Conservation (phyloP, 768 basidiomycete species). For the Amanita fuliginea region DNA sequence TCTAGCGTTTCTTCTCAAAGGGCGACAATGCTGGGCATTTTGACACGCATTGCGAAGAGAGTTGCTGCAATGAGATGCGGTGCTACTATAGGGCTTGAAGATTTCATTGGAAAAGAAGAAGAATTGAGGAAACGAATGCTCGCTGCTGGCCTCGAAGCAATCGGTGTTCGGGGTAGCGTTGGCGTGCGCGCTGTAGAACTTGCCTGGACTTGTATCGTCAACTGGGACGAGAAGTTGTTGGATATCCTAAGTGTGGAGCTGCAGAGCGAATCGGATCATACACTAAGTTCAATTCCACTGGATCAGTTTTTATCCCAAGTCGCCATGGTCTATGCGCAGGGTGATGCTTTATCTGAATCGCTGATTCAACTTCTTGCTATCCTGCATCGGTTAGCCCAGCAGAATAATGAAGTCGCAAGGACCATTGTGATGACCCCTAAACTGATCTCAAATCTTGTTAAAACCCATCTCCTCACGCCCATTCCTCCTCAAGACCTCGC, state of each 20-base stretch:
- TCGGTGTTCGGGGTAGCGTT: constrained; percentile 54
- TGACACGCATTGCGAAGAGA: constrained; percentile 44
- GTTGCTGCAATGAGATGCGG: constrained; percentile 21
- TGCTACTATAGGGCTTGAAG: constrained; percentile 23
- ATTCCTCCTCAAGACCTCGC: constrained; percentile 30
- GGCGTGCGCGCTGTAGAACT: constrained; percentile 61
- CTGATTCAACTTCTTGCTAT: constrained; percentile 46
- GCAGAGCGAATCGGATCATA: constrained; percentile 15
- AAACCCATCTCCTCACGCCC: constrained; percentile 43
- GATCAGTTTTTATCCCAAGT: constrained; percentile 40
- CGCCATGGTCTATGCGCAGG: constrained; percentile 24
- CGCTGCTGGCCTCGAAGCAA: constrained; percentile 54
- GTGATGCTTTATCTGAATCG: constrained; percentile 35
- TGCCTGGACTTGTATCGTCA: constrained; percentile 62
- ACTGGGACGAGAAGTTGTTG: constrained; percentile 38
- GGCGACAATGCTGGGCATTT: constrained; percentile 66
- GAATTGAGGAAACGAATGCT: constrained; percentile 53
- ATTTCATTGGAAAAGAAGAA: constrained; percentile 27
- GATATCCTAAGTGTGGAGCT: constrained; percentile 40
- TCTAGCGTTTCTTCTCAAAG: constrained; percentile 81
- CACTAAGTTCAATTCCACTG: constrained; percentile 24
- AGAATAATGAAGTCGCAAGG: constrained; percentile 42
- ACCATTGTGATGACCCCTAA: constrained; percentile 39
- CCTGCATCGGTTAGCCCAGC: constrained; percentile 48
- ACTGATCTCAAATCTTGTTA: constrained; percentile 40